A percentile compares a stretch with the other conserved stretches of the same genome.
Evolutionary conservation across 495 filamentous ascomycete species (phyloP).

Genomic region (Darksidea phi): DNA sequence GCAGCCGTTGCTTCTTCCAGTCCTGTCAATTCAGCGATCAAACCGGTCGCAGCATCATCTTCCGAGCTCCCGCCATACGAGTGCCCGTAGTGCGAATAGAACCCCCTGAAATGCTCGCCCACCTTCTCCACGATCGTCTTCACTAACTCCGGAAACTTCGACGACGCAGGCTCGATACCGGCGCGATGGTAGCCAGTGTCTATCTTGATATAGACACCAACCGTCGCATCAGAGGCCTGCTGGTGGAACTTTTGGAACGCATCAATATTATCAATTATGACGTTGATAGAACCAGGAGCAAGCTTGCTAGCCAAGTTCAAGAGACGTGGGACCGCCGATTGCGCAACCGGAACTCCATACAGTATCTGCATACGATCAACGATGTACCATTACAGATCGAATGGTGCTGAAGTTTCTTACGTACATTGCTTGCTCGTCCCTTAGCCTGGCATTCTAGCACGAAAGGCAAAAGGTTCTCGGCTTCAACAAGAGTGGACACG

Average conservation of each 20-base stretch:
- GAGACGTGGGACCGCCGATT: constrained; percentile 60
- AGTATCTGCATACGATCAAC: constrained; percentile 54
- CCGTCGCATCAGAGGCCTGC: constrained; percentile 25
- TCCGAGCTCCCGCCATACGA: constrained; percentile 59
- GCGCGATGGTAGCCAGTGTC: constrained; percentile 77
- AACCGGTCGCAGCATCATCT: constrained; percentile 55
- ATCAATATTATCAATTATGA: constrained; percentile 71
- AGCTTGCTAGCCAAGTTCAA: constrained; percentile 51
- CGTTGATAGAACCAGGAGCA: constrained; percentile 54
- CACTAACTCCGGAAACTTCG: constrained; percentile 50
- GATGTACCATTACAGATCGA: neutral
- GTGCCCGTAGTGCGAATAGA: constrained; percentile 80
- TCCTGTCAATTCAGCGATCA: constrained; percentile 61
- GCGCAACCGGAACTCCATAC: constrained; percentile 71
- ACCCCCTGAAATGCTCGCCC: constrained; percentile 54
- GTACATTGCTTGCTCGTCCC: constrained; percentile 58
- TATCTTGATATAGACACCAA: constrained; percentile 69
- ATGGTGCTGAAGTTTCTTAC: constrained; percentile 13
- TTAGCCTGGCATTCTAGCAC: constrained; percentile 56
- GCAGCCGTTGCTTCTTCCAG: constrained; percentile 51
- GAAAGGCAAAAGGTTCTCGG: constrained; percentile 65
- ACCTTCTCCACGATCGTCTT: constrained; percentile 50
- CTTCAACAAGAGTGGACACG: constrained; percentile 76
- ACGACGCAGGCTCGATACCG: constrained; percentile 57
- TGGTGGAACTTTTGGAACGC: constrained; percentile 45